Percentiles rank a stretch among this genome's conserved stretches.
phyloP scores from a whole-genome alignment of 768 basidiomycete species.

The Lentinula guzmanii region DNA sequence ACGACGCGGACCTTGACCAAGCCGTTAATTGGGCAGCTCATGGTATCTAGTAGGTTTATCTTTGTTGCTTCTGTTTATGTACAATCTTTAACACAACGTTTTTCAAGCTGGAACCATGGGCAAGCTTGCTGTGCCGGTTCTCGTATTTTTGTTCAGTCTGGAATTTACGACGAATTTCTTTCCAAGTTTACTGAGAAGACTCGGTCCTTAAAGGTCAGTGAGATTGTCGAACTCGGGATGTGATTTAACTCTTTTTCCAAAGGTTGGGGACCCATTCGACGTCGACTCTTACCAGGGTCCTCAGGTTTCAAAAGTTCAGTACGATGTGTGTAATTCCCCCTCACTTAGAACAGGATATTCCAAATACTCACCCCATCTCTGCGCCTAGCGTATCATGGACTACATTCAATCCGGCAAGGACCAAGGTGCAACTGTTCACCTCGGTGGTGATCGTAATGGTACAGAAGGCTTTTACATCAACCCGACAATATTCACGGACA shows the following conservation, averaged over 20 bases:
- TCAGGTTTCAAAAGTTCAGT: constrained; percentile 48
- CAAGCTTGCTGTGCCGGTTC: constrained; percentile 68
- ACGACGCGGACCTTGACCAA: constrained; percentile 67
- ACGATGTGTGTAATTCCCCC: constrained; percentile 21
- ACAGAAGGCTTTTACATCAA: constrained; percentile 60
- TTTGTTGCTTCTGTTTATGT: not conserved
- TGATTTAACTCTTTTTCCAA: constrained; percentile 12
- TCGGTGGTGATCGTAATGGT: constrained; percentile 53
- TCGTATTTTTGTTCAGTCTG: constrained; percentile 61
- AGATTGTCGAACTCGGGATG: constrained; percentile 4
- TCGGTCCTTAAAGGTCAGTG: constrained; percentile 23
- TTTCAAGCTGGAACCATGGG: constrained; percentile 53
- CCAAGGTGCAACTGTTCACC: constrained; percentile 61
- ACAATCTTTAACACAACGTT: not conserved
- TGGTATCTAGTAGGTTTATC: constrained; percentile 59
- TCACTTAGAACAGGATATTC: not conserved
- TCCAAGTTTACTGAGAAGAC: constrained; percentile 40
- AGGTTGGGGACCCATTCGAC: constrained; percentile 56
- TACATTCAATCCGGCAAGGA: constrained; percentile 75
- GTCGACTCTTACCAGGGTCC: constrained; percentile 56
- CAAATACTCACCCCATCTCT: not conserved
- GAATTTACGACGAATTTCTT: constrained; percentile 54
- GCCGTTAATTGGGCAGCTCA: constrained; percentile 67
- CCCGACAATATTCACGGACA: constrained; percentile 73
- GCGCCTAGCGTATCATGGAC: constrained; percentile 56